Evolutionary conservation across 306 rosid species (phyloP).

Genomic region (Pyrus betulifolia): DNA sequence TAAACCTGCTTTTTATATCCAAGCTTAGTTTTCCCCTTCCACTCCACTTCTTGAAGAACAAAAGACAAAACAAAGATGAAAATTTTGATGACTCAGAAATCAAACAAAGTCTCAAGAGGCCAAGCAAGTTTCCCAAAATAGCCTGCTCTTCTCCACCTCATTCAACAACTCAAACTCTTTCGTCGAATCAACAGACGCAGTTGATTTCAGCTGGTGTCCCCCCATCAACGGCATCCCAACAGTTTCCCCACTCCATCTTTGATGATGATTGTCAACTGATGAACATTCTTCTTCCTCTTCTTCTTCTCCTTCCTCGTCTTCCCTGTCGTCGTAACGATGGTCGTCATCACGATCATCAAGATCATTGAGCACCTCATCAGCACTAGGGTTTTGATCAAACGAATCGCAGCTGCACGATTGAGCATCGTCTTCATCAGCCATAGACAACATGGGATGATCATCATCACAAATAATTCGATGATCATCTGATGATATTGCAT

Average conservation of each 20-base stretch:
- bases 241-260: slow-evolving; percentile 17
- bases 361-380: slow-evolving; percentile 3
- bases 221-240: slow-evolving; percentile 11
- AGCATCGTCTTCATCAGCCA: slow-evolving; percentile 46
- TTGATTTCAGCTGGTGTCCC: slow-evolving; percentile 23
- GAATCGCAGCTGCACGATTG: slow-evolving; percentile 53
- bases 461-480: neutral
- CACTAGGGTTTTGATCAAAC: slow-evolving; percentile 19
- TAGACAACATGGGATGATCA: neutral
- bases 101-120: slow-evolving; percentile 41
- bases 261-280: neutral
- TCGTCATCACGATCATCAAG: slow-evolving; percentile 13
- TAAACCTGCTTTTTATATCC: neutral
- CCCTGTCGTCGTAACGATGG: slow-evolving; percentile 1
- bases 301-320: slow-evolving; percentile 2
- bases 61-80: neutral
- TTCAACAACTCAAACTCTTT: slow-evolving; percentile 36
- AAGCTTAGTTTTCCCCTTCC: neutral
- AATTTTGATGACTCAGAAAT: neutral
- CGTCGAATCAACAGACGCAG: slow-evolving; percentile 49
- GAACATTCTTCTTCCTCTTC: slow-evolving; percentile 3
- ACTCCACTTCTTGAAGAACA: neutral
- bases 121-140: slow-evolving; percentile 92
- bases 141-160: slow-evolving; percentile 73
- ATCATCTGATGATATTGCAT: neutral